Evolutionary conservation across 306 rosid species (phyloP).

Genomic region (Quercus glauca): DNA sequence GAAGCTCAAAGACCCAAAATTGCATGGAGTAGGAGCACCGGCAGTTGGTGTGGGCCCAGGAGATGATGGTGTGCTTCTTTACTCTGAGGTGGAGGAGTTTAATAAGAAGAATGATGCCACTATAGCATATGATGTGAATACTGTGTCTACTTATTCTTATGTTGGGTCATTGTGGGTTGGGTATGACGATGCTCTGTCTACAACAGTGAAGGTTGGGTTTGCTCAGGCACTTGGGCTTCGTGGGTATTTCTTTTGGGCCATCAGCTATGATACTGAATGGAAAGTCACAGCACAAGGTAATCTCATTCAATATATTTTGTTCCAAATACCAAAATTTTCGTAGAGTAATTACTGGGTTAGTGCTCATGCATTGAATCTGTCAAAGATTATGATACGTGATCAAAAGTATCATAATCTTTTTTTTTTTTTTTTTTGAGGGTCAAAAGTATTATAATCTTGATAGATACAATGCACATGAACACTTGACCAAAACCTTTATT

Average conservation of each 20-base stretch:
- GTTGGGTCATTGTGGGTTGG: conserved; percentile 47
- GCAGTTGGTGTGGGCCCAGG: conserved; percentile 56
- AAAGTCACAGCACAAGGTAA: conserved; percentile 40
- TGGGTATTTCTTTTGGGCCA: conserved; percentile 87
- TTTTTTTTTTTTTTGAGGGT: no score
- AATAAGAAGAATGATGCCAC: background rate
- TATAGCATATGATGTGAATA: conserved; percentile 33
- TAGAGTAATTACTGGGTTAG: no score
- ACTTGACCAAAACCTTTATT: no score
- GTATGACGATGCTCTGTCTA: conserved; percentile 42
- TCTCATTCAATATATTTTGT: background rate
- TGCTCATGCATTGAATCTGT: no score
- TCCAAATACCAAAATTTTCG: no score
- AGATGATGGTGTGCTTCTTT: conserved; percentile 27
- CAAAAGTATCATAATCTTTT: no score
- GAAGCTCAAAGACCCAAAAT: conserved; percentile 39
- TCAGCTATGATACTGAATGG: conserved; percentile 37
- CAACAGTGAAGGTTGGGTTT: conserved; percentile 42
- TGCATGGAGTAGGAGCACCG: conserved; percentile 38
- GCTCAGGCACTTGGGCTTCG: conserved; percentile 68
- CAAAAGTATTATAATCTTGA: no score
- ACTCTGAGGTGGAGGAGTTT: conserved; percentile 17
- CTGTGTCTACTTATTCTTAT: conserved; percentile 31
- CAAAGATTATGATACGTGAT: no score
- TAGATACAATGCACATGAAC: no score